Conservation (phyloP, 192 early-diverging fungal genomes). For the Irineochytrium annulatum region DNA sequence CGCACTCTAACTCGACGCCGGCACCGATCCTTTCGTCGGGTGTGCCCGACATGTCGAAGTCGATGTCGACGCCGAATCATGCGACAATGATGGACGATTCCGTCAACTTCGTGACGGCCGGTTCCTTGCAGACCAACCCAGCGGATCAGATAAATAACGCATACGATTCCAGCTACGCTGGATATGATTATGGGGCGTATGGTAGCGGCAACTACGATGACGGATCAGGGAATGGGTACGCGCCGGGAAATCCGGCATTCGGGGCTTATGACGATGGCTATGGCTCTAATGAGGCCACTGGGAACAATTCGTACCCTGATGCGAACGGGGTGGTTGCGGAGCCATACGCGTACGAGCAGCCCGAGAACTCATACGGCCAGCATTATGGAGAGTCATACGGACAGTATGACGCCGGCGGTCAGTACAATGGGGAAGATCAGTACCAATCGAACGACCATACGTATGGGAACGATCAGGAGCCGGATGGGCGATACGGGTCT, state of each 20-base stretch:
- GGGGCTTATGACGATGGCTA: neutral
- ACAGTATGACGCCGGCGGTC: neutral
- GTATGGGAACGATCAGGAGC: neutral
- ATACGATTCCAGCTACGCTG: neutral
- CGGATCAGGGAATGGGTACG: neutral
- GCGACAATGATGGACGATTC: neutral
- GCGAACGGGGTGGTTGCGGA: neutral
- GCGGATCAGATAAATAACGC: neutral
- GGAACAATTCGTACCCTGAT: neutral
- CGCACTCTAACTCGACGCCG: neutral
- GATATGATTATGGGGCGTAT: conserved; percentile 2
- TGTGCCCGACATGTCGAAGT: neutral
- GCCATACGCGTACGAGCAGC: neutral
- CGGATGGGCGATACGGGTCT: neutral
- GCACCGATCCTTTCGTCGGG: neutral
- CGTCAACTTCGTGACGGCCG: neutral
- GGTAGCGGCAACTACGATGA: neutral
- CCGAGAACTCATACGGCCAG: neutral
- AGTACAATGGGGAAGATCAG: neutral
- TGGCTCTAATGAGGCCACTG: neutral
- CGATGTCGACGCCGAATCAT: neutral
- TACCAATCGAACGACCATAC: neutral
- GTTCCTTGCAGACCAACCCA: neutral
- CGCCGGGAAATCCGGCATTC: neutral
- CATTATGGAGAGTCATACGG: neutral